Evolutionary conservation across 176 grass and related monocot species (phyloP).

Genomic region (Zea luxurians): DNA sequence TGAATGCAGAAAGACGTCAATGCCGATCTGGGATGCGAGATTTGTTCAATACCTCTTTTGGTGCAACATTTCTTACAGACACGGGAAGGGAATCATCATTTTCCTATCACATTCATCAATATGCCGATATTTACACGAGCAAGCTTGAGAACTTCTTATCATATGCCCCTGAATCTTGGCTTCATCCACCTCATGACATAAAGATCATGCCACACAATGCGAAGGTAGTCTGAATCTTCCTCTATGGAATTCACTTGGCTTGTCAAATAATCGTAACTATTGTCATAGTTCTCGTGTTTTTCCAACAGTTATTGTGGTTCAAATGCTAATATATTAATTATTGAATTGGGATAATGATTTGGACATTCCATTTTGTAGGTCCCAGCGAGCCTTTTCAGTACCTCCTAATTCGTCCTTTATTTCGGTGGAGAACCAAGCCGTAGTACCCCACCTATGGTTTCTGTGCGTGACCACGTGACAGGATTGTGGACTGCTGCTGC

Average conservation of each 20-base stretch:
- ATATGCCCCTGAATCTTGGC: conserved; percentile 76
- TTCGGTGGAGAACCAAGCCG: conserved; percentile 10
- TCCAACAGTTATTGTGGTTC: neutral
- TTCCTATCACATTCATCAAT: conserved; percentile 97
- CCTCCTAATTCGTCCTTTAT: conserved; percentile 35
- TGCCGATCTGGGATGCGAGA: conserved; percentile 73
- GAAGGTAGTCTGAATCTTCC: conserved; percentile 55
- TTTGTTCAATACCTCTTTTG: conserved; percentile 79
- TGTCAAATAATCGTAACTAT: neutral
- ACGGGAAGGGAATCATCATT: conserved; percentile 94
- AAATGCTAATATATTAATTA: conserved; percentile 24
- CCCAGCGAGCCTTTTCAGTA: conserved; percentile 69
- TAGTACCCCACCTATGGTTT: conserved; percentile 24
- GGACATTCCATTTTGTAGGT: conserved; percentile 51
- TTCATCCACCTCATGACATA: conserved; percentile 95
- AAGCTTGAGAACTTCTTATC: conserved; percentile 83
- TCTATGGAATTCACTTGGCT: neutral
- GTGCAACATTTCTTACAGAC: conserved; percentile 94
- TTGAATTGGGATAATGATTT: conserved; percentile 22
- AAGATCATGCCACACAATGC: conserved; percentile 99
- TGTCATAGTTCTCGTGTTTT: conserved; percentile 1
- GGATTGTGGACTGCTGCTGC: neutral
- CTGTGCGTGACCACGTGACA: neutral
- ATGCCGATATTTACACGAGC: conserved; percentile 94
- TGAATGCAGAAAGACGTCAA: conserved; percentile 74